Evolutionary conservation across 495 filamentous ascomycete genomes (phyloP), one percentile per base, ranked within the genome.

Genomic region (Penicillium nucicola): DNA sequence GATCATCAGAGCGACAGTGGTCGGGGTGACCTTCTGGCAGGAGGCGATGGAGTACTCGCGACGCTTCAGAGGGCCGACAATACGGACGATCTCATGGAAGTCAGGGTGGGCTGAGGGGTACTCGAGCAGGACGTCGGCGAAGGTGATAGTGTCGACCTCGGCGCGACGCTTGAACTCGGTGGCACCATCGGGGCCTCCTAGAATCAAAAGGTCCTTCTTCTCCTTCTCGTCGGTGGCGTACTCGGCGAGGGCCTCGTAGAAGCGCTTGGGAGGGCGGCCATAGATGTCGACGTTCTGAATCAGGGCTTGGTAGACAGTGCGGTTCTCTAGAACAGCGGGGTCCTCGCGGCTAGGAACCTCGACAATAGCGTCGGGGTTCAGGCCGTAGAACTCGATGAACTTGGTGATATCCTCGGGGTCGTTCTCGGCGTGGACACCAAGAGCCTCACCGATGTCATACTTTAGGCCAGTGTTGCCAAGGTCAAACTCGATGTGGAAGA

Each of bases 401-500:
- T 88, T 84, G 30, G 77, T 65, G 18, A 97, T 89, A 53, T 92
- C 83, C 42, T 74, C 65, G 14, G 82, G 74, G 65, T 97, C 85
- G 67, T 98, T 98, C 71, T 97, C 88, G 11, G 89, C 86, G 64
- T 98, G 93, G 50, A 98, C 90, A 56, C 93, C 93, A 9, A 98
- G 86, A n/a, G 93, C 93, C 70, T 98, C 95, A 45, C 93, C 93
- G 64, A 98, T 97, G 55, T 95, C 89, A 68, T 98, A 98, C 18
- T 80, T 93, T 50, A 98, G 83, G 37, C 90, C 91, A 31, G 91
- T 93, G 57, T 84, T 72, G 41, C 90, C 91, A 15, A 97, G 81
- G 66, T 97, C 93, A 63, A 98, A 98, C 69, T 98, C 93, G 56
- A 98, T 97, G 74, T 98, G 93, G 86, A 98, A 98, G 69, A 98